These are phyloP conservation scores for Echria macrotheca DNA, from an alignment of 495 filamentous ascomycete species.

Conservation along the genomic window DNA sequence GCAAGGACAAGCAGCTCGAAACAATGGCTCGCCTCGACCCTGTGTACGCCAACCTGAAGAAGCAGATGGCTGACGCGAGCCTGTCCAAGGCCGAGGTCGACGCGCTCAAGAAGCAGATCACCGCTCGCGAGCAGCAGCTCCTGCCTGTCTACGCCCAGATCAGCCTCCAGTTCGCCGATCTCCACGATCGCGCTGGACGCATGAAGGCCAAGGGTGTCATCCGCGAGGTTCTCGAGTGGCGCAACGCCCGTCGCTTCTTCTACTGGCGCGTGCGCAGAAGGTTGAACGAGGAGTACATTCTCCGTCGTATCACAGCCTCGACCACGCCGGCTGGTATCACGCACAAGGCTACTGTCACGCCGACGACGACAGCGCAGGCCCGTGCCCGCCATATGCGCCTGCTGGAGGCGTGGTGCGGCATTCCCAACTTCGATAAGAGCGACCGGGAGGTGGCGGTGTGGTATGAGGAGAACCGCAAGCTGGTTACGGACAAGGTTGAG, in stretches of 20 bases:
- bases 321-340: constrained; percentile 26
- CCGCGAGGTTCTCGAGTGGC: constrained; percentile 76
- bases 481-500: constrained; percentile 73
- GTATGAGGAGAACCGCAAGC: constrained; percentile 94
- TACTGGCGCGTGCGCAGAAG: constrained; percentile 98
- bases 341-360: constrained; percentile 35
- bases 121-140: constrained; percentile 78
- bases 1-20: constrained; percentile 93
- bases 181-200: constrained; percentile 94
- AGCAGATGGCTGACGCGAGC: constrained; percentile 59
- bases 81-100: constrained; percentile 68
- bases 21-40: constrained; percentile 95
- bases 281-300: constrained; percentile 91
- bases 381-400: constrained; percentile 60
- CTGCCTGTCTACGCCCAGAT: constrained; percentile 92
- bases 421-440: constrained; percentile 64
- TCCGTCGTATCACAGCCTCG: constrained; percentile 74
- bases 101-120: constrained; percentile 80
- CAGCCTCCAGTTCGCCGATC: constrained; percentile 88
- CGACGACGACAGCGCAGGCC: constrained; percentile 33
- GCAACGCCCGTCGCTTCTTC: constrained; percentile 93
- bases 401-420: constrained; percentile 71
- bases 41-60: constrained; percentile 75
- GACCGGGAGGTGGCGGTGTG: constrained; percentile 85
- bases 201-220: constrained; percentile 98